phyloP scores from a whole-genome alignment of 2,329 filamentous ascomycete genomes.

The Knoxdaviesia capensis region DNA sequence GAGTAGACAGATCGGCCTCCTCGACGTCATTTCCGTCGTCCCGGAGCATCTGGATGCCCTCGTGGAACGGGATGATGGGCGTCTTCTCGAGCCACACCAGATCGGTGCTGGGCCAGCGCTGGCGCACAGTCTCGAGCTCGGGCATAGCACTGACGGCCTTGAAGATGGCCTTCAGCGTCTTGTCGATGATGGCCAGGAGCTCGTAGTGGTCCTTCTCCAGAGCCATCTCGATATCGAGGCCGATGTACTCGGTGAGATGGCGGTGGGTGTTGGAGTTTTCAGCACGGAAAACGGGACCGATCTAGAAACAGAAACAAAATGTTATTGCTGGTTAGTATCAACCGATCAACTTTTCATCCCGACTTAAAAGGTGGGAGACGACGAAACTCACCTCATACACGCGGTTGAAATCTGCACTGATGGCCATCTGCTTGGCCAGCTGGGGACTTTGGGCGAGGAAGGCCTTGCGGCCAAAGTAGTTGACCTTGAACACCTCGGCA shows the following conservation, averaged over 20 bases:
- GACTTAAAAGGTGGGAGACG: neutral
- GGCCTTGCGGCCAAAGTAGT: slow-evolving; percentile 74
- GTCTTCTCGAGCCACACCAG: slow-evolving; percentile 77
- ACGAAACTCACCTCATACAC: slow-evolving; percentile 51
- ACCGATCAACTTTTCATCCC: neutral
- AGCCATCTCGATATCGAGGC: slow-evolving; percentile 81
- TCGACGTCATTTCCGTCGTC: slow-evolving; percentile 59
- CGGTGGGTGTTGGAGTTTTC: slow-evolving; percentile 93
- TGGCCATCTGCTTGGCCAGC: slow-evolving; percentile 80
- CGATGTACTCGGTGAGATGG: slow-evolving; percentile 87
- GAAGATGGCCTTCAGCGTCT: slow-evolving; percentile 57
- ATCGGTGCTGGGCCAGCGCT: slow-evolving; percentile 71
- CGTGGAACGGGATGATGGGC: slow-evolving; percentile 57
- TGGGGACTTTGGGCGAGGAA: slow-evolving; percentile 87
- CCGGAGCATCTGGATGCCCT: slow-evolving; percentile 65
- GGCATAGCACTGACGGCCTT: slow-evolving; percentile 21
- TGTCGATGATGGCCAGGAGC: slow-evolving; percentile 59
- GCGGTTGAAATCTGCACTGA: slow-evolving; percentile 71
- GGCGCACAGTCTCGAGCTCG: slow-evolving; percentile 63
- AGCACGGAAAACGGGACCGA: slow-evolving; percentile 77
- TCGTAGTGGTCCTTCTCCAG: slow-evolving; percentile 83
- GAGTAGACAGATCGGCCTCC: slow-evolving; percentile 59
- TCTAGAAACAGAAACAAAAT: slow-evolving; percentile 12
- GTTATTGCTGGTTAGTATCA: neutral
- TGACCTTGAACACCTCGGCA: slow-evolving; percentile 75